These are phyloP conservation scores for Colletotrichum tabaci DNA, from an alignment of 2,329 filamentous ascomycete species.

Conservation along the genomic window DNA sequence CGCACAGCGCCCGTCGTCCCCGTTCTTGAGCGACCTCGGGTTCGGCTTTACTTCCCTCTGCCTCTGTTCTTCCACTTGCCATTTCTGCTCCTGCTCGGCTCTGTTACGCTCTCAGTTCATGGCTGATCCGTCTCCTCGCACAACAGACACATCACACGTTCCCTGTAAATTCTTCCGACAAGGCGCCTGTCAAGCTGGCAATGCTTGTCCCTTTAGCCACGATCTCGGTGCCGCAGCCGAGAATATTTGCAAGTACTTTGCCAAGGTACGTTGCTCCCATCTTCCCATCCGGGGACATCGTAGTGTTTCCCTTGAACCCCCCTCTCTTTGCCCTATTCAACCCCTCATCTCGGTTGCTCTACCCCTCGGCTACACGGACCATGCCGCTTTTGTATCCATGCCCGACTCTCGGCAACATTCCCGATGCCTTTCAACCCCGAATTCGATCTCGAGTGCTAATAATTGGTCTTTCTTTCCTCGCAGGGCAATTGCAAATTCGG, in stretches of 20 bases:
- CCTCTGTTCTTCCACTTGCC: no score
- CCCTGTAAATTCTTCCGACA: constrained; percentile 99
- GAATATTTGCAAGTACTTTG: constrained; percentile 98
- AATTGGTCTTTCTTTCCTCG: not conserved
- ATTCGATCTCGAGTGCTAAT: constrained; percentile 23
- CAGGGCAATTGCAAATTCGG: constrained; percentile 99
- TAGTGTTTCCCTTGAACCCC: not conserved
- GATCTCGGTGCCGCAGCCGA: constrained; percentile 88
- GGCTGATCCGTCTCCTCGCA: constrained; percentile 43
- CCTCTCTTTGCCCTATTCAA: constrained; percentile 25
- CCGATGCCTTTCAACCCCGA: constrained; percentile 22
- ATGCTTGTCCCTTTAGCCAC: constrained; percentile 96
- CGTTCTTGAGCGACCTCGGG: constrained; percentile 35
- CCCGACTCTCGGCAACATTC: constrained; percentile 18
- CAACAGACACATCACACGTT: constrained; percentile 91
- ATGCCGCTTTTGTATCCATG: constrained; percentile 16
- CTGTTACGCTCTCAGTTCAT: constrained; percentile 27
- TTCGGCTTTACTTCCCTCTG: constrained; percentile 22
- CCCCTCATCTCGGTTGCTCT: constrained; percentile 39
- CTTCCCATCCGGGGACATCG: not conserved
- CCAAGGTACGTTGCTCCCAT: constrained; percentile 77
- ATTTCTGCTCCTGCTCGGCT: constrained; percentile 5
- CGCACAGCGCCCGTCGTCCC: constrained; percentile 40
- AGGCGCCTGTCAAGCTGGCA: constrained; percentile 95
- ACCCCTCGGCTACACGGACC: constrained; percentile 35